These are phyloP conservation scores for Phycomyces blakesleeanus DNA, from an alignment of 192 early-diverging fungal genomes.

Conservation along the genomic window DNA sequence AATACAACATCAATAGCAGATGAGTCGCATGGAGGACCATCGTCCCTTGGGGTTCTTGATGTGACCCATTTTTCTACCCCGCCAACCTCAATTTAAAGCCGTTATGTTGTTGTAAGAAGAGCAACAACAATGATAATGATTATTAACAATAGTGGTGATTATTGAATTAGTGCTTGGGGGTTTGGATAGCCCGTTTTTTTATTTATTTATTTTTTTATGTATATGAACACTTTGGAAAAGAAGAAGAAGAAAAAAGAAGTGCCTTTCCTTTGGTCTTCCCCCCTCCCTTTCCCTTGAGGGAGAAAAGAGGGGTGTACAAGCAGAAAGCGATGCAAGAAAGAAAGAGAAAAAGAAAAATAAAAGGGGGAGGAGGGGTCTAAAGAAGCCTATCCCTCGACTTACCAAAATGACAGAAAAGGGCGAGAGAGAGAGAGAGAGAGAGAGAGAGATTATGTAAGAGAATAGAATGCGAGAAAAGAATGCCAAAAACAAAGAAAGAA, in stretches of 20 bases:
- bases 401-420: conserved; percentile 4
- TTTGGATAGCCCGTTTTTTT: too few species aligned
- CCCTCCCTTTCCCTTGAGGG: neutral
- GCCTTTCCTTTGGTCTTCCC: neutral
- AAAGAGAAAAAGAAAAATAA: conserved; percentile 2
- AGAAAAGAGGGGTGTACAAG: neutral
- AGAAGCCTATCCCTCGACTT: neutral
- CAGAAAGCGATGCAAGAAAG: conserved; percentile 1
- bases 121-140: too few species aligned
- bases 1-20: too few species aligned
- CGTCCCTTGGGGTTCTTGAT: too few species aligned
- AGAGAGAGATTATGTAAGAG: conserved; percentile 1
- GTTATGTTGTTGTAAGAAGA: too few species aligned
- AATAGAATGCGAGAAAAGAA: neutral
- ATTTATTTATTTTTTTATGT: too few species aligned
- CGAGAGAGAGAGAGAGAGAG: neutral
- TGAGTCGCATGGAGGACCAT: too few species aligned
- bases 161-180: too few species aligned
- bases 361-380: neutral
- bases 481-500: conserved; percentile 9
- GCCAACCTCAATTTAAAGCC: too few species aligned
- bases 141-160: too few species aligned
- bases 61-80: too few species aligned
- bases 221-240: neutral
- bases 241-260: conserved; percentile 15